Evolutionary conservation across 257 asterid genomes (phyloP).

Genomic region (Capsicum rhomboideum): DNA sequence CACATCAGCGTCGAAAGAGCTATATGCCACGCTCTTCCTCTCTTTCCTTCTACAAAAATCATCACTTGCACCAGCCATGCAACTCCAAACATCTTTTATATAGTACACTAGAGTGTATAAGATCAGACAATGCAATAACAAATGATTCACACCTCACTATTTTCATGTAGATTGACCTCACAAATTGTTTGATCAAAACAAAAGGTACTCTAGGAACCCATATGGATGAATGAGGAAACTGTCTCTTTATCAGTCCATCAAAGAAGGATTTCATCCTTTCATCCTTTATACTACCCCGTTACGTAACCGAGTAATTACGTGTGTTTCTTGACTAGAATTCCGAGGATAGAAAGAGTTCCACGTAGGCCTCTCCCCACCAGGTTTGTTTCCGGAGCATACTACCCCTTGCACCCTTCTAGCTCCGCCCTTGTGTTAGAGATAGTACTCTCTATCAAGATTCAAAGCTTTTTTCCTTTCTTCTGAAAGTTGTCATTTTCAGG

Average conservation of each 20-base stretch:
- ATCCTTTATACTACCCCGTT: neutral
- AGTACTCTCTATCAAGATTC: neutral
- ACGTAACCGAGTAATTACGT: neutral
- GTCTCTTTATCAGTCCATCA: neutral
- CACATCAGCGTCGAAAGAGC: neutral
- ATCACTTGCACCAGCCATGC: neutral
- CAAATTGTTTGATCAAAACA: neutral
- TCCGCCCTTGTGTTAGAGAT: neutral
- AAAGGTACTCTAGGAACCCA: neutral
- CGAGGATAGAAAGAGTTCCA: neutral
- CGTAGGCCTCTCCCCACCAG: neutral
- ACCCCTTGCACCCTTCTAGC: neutral
- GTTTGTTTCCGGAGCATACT: neutral
- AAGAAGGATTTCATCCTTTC: neutral
- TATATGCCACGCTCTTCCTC: neutral
- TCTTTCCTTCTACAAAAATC: neutral
- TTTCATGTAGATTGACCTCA: neutral
- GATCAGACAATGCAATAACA: neutral
- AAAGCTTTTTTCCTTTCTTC: neutral
- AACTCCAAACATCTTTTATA: neutral
- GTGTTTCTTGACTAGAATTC: neutral
- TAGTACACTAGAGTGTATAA: neutral
- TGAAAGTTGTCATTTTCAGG: neutral
- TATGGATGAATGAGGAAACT: neutral
- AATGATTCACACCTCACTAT: neutral